Conservation (phyloP, 2,329 filamentous ascomycete genomes). For the Rutstroemia sp. region DNA sequence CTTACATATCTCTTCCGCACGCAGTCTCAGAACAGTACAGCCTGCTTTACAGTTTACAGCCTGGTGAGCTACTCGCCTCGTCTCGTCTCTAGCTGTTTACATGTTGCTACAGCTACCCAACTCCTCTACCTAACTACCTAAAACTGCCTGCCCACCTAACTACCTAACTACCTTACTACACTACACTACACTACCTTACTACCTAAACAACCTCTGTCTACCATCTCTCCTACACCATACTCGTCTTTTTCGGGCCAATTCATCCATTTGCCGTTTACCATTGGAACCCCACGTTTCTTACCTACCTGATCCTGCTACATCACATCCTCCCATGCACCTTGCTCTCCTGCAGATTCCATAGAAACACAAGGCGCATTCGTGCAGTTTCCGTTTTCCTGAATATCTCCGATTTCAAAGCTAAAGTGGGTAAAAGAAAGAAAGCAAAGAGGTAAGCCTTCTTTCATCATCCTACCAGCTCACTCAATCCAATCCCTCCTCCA, state of each 20-base stretch:
- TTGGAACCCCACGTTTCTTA: slow-evolving; percentile 8
- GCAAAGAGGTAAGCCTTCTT: slow-evolving; percentile 3
- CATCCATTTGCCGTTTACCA: neutral
- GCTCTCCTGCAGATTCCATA: slow-evolving; percentile 9
- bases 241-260: neutral
- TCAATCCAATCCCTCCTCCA: neutral
- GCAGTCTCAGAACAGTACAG: too few species aligned
- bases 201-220: neutral
- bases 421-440: slow-evolving; percentile 1
- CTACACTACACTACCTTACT: neutral
- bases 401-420: slow-evolving; percentile 8
- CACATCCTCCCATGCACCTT: neutral
- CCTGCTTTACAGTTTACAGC: too few species aligned
- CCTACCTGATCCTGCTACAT: neutral
- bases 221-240: neutral
- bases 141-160: neutral
- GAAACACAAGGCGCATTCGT: slow-evolving; percentile 10
- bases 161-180: neutral
- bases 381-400: neutral
- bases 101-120: neutral
- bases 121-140: neutral
- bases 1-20: neutral
- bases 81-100: neutral
- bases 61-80: neutral
- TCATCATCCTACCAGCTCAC: neutral